These are phyloP conservation scores for Myxozyma lipomycoides DNA, from an alignment of 805 yeast species.

Conservation along the genomic window DNA sequence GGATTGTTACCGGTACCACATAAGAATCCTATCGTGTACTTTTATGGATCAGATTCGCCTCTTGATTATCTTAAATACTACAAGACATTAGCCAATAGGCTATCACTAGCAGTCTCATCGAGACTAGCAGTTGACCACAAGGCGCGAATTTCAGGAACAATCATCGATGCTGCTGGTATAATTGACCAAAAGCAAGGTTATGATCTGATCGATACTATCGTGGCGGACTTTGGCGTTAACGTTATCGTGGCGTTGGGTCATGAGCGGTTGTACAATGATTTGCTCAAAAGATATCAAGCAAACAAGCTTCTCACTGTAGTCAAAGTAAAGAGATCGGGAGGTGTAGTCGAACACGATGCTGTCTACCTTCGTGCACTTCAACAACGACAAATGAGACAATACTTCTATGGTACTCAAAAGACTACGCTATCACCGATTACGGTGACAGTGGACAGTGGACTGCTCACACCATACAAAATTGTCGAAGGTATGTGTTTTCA, in stretches of 20 bases:
- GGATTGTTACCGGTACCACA: slow-evolving; percentile 59
- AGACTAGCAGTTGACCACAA: slow-evolving; percentile 50
- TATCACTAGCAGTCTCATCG: slow-evolving; percentile 46
- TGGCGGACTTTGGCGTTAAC: slow-evolving; percentile 56
- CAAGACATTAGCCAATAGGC: slow-evolving; percentile 46
- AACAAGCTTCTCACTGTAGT: slow-evolving; percentile 43
- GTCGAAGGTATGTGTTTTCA: slow-evolving; percentile 33
- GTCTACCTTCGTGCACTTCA: slow-evolving; percentile 65
- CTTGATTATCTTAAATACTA: slow-evolving; percentile 56
- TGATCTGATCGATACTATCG: slow-evolving; percentile 50
- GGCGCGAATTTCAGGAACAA: slow-evolving; percentile 48
- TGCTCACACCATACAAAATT: slow-evolving; percentile 61
- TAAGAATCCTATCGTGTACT: slow-evolving; percentile 82
- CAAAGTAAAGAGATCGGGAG: slow-evolving; percentile 68
- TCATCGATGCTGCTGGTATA: slow-evolving; percentile 73
- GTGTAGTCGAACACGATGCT: slow-evolving; percentile 72
- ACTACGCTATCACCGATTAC: slow-evolving; percentile 80
- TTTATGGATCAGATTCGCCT: slow-evolving; percentile 65
- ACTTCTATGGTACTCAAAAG: slow-evolving; percentile 75
- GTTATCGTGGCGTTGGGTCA: slow-evolving; percentile 68
- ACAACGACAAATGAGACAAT: slow-evolving; percentile 73
- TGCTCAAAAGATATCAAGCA: slow-evolving; percentile 45
- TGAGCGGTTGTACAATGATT: slow-evolving; percentile 63
- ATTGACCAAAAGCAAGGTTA: slow-evolving; percentile 46
- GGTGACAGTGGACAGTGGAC: slow-evolving; percentile 63